Base-by-base conservation (phyloP, 768 basidiomycete genomes). In the Kwoniella mangroviensis region DNA sequence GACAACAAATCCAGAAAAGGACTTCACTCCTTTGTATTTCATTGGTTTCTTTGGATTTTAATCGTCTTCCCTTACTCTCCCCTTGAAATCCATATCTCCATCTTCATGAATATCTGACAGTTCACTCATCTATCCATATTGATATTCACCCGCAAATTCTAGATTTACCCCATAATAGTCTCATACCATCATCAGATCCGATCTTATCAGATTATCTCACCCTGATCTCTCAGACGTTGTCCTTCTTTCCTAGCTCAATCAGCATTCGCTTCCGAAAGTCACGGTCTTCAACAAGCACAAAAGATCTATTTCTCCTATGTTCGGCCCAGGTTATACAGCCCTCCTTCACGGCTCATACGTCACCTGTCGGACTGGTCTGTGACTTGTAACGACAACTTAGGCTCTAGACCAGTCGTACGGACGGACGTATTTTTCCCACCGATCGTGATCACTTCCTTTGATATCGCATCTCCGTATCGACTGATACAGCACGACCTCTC, bases 381-480 rank as follows among this genome's bases (percentile, higher is more conserved):
- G 9, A 6, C 34, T 34, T 34, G 34, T 6, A 34, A 34, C 34
- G 34, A 34, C 34, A 34, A 34, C 6, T 34, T 7, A 34, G 9
- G 34, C 4, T 34, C 45, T 19, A 49, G 45, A 49, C 45, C 45
- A 49, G 45, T 19, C 4, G 45, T 49, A 49, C 45, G 13, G 22
- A 60, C 19, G 1, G 12, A 49, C 45, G 45, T 12, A 60, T 19
- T 22, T 41, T 60, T 42, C 58, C 34, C 34, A 41, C 58, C 1
- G 42, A 15, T 42, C 34, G 15, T 40, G 34, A 10, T 49, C 45
- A 49, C 45, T 60, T 19, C 58, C 58, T 60, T 60, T 60, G 40
- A 60, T 9, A 60, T 26, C 15, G 9, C 19, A 43, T n/a, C 58
- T 60, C 58, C 58, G 58, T 43, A 60, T 60, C 58, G 22, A 60